Conservation (phyloP, 2,329 filamentous ascomycete species). For the Colletotrichum siamense region DNA sequence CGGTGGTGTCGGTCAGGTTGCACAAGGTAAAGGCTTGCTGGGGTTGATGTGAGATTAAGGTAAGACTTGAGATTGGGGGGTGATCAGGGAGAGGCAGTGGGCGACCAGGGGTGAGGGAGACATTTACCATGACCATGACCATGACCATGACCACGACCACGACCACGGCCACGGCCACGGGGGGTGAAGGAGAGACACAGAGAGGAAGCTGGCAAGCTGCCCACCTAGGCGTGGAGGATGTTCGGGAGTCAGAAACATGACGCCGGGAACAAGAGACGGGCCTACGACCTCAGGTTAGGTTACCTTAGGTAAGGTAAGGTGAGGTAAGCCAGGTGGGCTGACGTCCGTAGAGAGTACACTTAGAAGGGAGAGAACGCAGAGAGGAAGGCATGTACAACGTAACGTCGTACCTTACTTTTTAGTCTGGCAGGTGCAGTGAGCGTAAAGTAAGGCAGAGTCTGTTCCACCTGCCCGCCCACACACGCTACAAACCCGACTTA, state of each 20-base stretch:
- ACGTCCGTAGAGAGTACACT: neutral
- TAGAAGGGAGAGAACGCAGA: neutral
- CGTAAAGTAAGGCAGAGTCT: neutral
- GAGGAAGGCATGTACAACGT: neutral
- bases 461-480: neutral
- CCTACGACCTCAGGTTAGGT: neutral
- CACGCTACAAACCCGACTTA: neutral
- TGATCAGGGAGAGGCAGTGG: neutral
- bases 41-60: neutral
- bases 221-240: neutral
- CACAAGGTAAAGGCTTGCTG: neutral
- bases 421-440: neutral
- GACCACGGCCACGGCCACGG: neutral
- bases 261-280: neutral
- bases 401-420: neutral
- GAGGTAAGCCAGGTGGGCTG: neutral
- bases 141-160: neutral
- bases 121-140: neutral
- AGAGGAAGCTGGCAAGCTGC: neutral
- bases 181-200: neutral
- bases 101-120: neutral
- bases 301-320: neutral
- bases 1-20: neutral
- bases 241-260: neutral
- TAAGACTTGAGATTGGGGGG: constrained; percentile 1